A percentile compares a stretch with the other conserved stretches of the same genome.
These are phyloP conservation scores for Solanum etuberosum DNA, from an alignment of 257 asterid genomes.

Conservation along the genomic window DNA sequence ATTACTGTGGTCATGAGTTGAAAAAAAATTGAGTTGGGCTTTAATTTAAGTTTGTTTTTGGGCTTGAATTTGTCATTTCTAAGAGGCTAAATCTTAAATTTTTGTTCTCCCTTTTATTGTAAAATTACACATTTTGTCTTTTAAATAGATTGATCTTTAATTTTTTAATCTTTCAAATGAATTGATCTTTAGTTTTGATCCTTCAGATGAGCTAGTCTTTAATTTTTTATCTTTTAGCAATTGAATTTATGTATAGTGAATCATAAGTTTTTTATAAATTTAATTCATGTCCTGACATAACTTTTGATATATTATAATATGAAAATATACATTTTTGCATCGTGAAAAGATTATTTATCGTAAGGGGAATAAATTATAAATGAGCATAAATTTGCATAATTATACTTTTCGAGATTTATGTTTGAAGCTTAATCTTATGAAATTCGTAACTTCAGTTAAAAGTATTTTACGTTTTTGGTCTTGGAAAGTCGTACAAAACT, in stretches of 20 bases:
- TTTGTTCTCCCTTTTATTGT: no score
- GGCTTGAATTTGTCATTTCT: not conserved
- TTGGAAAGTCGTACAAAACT: not conserved
- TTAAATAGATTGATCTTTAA: not conserved
- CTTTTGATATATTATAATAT: not conserved
- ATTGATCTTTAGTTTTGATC: no score
- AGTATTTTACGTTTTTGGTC: not conserved
- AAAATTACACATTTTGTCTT: no score
- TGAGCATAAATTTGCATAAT: not conserved
- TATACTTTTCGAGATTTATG: not conserved
- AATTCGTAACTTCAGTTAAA: not conserved
- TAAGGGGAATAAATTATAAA: not conserved
- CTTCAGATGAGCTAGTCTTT: not conserved
- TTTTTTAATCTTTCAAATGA: no score
- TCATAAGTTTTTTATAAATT: not conserved
- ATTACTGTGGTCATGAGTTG: not conserved
- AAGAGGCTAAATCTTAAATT: not conserved
- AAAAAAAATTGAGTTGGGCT: not conserved
- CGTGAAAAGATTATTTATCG: not conserved
- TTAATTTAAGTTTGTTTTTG: not conserved
- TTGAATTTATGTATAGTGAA: not conserved
- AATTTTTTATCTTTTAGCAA: not conserved
- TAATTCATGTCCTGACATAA: not conserved
- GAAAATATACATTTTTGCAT: not conserved
- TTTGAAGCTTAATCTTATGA: not conserved